Base-by-base conservation (phyloP, 2,329 filamentous ascomycete species). In the Aspergillus fumigatus region DNA sequence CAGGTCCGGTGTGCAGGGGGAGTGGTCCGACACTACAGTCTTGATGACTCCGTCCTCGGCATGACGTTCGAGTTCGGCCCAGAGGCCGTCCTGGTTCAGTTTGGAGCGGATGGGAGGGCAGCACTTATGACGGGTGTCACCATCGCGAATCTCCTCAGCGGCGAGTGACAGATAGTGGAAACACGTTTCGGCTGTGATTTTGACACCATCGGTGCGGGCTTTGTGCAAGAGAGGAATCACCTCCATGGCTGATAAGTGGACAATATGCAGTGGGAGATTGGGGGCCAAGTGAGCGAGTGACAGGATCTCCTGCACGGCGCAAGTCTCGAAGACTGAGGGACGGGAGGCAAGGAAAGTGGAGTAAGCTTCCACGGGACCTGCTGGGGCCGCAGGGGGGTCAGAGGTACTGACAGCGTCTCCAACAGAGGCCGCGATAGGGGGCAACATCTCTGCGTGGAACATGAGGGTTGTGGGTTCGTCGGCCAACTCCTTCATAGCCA, bases 361-460 rank as follows among this genome's bases (percentile, higher is more conserved):
- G 78, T 99, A 99, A 29, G 87, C 80, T 53, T 87, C 87, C 26
- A 92, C 78, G 10, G 88, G 85, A 17, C 90, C 91, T 27, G 82
- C 80, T 3, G 90, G 90, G 0, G 83, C 84, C 6, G 88, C 77
- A 0, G 90, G 89, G 19, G 90, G 84, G 6, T 83, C 79, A 0
- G 89, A 89, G 26, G 77, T 75, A 67, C 90, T 88, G 3, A 91
- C 86, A 26, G 86, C 85, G 71, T 94, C 90, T 53, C 89, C 88
- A 2, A 92, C 88, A 0, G 90, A 92, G 63, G 85, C 84, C 51
- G 89, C 77, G 63, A 92, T 89, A 19, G 91, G 90, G n/a, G 93
- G 92, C 11, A 95, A 87, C 92, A 97, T 97, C 75, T 99, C 94
- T 55, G 94, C 94, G 71, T 99, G 94, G 79, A 99, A 99, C 93